These are phyloP conservation scores for Kitagawia praeruptora DNA, from an alignment of 129 eudicot genomes.

Conservation along the genomic window DNA sequence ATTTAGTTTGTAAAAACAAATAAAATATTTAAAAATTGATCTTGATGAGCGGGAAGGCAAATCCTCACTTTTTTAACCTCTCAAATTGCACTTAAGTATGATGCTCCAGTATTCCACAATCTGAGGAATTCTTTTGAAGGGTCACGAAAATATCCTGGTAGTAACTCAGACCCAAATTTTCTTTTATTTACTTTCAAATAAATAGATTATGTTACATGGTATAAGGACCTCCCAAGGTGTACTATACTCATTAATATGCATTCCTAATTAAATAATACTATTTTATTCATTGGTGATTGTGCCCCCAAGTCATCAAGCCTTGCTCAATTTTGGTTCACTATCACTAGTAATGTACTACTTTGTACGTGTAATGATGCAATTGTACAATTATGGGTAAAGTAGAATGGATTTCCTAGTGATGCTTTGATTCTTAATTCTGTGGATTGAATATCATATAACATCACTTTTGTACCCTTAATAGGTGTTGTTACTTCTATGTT, in stretches of 20 bases:
- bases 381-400: background rate
- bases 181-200: background rate
- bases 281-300: background rate
- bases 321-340: background rate
- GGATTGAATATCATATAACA: background rate
- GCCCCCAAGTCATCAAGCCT: background rate
- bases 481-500: background rate
- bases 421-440: background rate
- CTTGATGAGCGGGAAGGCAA: background rate
- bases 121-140: background rate
- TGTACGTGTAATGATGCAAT: background rate
- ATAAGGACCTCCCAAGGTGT: background rate
- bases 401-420: background rate
- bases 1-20: background rate
- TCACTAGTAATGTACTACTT: background rate
- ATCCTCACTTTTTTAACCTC: background rate
- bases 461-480: background rate
- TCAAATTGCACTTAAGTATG: background rate
- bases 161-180: background rate
- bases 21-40: background rate
- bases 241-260: background rate
- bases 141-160: background rate
- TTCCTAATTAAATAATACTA: background rate
- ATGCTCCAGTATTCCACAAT: background rate
- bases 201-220: background rate